These are phyloP conservation scores for Fraxinus cuspidata DNA, from an alignment of 257 asterid species.

Conservation along the genomic window DNA sequence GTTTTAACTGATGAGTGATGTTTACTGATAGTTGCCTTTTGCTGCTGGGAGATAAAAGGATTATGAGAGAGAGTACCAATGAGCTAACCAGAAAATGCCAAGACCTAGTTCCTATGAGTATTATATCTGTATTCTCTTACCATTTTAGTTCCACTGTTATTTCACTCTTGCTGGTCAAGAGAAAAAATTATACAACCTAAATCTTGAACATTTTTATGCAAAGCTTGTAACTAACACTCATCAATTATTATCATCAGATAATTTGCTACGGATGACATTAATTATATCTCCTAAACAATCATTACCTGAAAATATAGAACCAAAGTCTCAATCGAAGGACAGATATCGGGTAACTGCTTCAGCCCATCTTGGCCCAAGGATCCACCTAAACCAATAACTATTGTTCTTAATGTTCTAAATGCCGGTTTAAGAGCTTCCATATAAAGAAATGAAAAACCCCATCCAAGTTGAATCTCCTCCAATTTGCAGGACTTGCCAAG, in stretches of 20 bases:
- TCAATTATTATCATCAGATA: slow-evolving; percentile 23
- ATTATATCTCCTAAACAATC: slow-evolving; percentile 4
- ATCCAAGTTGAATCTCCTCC: slow-evolving; percentile 80
- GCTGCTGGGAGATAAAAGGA: slow-evolving; percentile 7
- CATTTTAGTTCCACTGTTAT: background rate
- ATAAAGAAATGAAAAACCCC: slow-evolving; percentile 79
- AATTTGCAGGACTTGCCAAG: slow-evolving; percentile 61
- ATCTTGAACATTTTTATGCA: slow-evolving; percentile 16
- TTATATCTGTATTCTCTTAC: background rate
- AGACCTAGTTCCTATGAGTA: background rate
- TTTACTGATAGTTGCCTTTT: background rate
- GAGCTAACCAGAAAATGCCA: background rate
- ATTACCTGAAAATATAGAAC: slow-evolving; percentile 82
- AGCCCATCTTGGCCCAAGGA: slow-evolving; percentile 74
- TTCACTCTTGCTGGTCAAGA: background rate
- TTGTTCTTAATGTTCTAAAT: slow-evolving; percentile 49
- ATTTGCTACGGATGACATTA: background rate
- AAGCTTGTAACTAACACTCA: background rate
- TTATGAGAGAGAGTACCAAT: background rate
- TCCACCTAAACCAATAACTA: slow-evolving; percentile 83
- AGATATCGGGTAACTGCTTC: slow-evolving; percentile 53
- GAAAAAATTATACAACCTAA: slow-evolving; percentile 9
- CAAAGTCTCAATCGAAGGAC: slow-evolving; percentile 75
- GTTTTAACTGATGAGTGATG: slow-evolving; percentile 9
- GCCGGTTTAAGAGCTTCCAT: slow-evolving; percentile 66